Evolutionary conservation across 176 grass and related monocot species (phyloP).

Genomic region (Oryza australiensis): DNA sequence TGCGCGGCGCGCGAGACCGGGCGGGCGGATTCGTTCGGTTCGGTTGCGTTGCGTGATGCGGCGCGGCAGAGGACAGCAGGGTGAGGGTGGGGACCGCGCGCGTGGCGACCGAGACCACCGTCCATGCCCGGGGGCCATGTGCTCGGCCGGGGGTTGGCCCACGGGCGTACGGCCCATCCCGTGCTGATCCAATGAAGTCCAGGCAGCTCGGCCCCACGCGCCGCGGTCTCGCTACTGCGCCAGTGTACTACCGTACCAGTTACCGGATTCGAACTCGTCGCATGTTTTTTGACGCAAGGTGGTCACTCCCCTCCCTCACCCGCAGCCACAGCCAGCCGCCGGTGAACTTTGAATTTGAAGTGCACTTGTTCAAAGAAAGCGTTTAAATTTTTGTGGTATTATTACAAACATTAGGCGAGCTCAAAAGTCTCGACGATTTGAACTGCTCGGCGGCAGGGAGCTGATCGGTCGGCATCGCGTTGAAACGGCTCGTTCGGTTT

Average conservation of each 20-base stretch:
- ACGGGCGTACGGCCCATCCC: not conserved
- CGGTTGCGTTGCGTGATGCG: slow-evolving; percentile 34
- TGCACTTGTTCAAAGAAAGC: too few relatives aligned
- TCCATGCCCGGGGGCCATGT: slow-evolving; percentile 21
- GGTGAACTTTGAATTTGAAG: too few relatives aligned
- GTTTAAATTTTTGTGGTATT: too few relatives aligned
- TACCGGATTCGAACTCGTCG: not conserved
- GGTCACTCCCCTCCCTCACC: too few relatives aligned
- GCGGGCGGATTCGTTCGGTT: not conserved
- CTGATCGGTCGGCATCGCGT: not conserved
- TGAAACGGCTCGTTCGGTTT: not conserved
- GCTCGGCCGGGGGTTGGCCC: not conserved
- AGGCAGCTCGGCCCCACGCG: not conserved
- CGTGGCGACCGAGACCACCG: slow-evolving; percentile 30
- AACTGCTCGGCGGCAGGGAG: not conserved
- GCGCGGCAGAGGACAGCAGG: not conserved
- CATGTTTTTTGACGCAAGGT: not conserved
- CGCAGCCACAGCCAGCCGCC: too few relatives aligned
- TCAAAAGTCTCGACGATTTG: not conserved
- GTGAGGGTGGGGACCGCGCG: not conserved
- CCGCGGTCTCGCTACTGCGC: too few relatives aligned
- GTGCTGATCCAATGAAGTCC: not conserved
- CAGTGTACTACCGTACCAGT: not conserved
- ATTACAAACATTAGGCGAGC: too few relatives aligned
- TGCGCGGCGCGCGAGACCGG: not conserved